phyloP scores from a whole-genome alignment of 1,139 yeast genomes.

The Blastobotrys apis region DNA sequence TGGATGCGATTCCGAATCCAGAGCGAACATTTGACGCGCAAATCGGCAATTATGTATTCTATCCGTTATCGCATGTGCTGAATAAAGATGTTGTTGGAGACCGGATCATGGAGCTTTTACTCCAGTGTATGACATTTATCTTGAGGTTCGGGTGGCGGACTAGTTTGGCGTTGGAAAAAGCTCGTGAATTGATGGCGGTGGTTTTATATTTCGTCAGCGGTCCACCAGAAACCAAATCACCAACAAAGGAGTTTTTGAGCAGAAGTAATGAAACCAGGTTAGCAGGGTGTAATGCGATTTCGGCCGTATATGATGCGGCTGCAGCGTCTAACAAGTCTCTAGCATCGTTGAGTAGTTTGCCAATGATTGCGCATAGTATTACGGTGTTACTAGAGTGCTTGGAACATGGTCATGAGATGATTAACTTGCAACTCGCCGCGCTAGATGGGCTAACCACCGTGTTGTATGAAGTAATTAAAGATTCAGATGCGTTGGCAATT shows the following conservation, averaged over 20 bases:
- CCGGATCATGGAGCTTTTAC: slow-evolving; percentile 41
- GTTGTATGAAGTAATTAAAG: slow-evolving; percentile 1
- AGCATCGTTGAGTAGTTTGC: slow-evolving; percentile 28
- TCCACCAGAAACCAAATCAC: slow-evolving; percentile 25
- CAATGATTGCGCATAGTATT: slow-evolving; percentile 47
- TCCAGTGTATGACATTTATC: slow-evolving; percentile 42
- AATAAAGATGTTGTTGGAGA: slow-evolving; percentile 42
- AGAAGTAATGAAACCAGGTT: slow-evolving; percentile 37
- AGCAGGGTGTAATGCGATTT: slow-evolving; percentile 42
- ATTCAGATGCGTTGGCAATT: slow-evolving; percentile 47
- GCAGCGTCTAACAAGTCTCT: slow-evolving; percentile 14
- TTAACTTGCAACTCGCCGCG: slow-evolving; percentile 37
- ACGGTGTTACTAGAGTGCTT: slow-evolving; percentile 42
- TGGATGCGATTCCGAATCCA: slow-evolving; percentile 19
- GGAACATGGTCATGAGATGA: slow-evolving; percentile 22
- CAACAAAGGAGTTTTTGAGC: slow-evolving; percentile 29
- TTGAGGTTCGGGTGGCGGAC: slow-evolving; percentile 48
- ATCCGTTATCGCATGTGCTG: slow-evolving; percentile 53
- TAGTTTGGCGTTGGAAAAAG: slow-evolving; percentile 39
- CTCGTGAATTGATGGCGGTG: slow-evolving; percentile 49
- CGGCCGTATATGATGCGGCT: slow-evolving; percentile 38
- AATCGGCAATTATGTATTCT: slow-evolving; percentile 61
- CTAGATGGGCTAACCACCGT: slow-evolving; percentile 35
- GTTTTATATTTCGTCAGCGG: slow-evolving; percentile 47
- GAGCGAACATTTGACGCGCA: slow-evolving; percentile 21